phyloP scores from a whole-genome alignment of 306 rosid species.

The Cicer arietinum region DNA sequence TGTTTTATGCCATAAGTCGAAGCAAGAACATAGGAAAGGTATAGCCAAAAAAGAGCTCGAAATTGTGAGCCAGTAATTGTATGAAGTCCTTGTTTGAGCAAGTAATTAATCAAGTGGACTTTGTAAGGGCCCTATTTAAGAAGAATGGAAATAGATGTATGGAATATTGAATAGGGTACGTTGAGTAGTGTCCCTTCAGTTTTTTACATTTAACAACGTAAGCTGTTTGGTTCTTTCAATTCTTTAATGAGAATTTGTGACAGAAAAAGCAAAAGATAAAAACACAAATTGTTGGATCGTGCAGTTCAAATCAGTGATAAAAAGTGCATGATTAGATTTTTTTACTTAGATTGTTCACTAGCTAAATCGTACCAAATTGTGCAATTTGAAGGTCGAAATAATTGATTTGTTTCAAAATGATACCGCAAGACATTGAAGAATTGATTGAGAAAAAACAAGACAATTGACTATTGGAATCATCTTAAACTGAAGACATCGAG shows the following conservation, averaged over 20 bases:
- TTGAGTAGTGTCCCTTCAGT: neutral
- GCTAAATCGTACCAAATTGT: neutral
- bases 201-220: neutral
- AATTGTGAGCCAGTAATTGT: neutral
- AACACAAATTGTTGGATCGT: neutral
- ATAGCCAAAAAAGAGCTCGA: neutral
- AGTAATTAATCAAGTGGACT: neutral
- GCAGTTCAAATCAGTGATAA: neutral
- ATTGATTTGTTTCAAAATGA: neutral
- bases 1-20: neutral
- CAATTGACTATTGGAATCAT: neutral
- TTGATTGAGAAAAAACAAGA: neutral
- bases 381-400: neutral
- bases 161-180: neutral
- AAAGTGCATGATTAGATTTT: neutral
- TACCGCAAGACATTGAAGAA: neutral
- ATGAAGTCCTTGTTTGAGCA: neutral
- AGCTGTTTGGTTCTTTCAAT: neutral
- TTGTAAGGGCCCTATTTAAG: neutral
- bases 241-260: slow-evolving; percentile 1
- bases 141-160: neutral
- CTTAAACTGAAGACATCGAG: neutral
- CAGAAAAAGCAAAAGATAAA: neutral
- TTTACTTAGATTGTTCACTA: too few species aligned
- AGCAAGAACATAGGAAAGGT: slow-evolving; percentile 11